Conservation (phyloP, 139 green algal species). For the Chlamydomonas sp. region DNA sequence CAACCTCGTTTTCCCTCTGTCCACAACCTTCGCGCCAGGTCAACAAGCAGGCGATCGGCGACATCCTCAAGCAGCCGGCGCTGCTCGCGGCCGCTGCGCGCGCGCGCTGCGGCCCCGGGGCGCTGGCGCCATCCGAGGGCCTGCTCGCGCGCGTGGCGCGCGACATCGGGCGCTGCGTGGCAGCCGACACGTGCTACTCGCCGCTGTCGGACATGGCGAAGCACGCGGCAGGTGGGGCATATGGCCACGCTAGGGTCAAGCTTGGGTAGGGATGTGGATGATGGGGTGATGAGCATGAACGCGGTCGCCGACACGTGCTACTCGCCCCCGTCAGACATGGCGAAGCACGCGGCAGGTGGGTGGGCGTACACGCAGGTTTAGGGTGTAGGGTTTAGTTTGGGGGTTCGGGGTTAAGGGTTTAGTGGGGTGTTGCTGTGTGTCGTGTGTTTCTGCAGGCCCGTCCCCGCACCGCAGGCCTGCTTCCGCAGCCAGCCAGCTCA, state of each 20-base stretch:
- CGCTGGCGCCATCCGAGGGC: background rate
- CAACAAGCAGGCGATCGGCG: slow-evolving; percentile 25
- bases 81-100: background rate
- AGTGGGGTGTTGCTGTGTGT: background rate
- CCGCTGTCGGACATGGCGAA: slow-evolving; percentile 47
- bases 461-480: background rate
- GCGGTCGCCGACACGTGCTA: slow-evolving; percentile 47
- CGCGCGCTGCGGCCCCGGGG: slow-evolving; percentile 8
- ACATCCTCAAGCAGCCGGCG: slow-evolving; percentile 22
- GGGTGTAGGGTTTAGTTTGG: background rate
- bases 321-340: slow-evolving; percentile 48
- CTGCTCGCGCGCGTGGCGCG: slow-evolving; percentile 37
- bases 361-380: background rate
- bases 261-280: background rate
- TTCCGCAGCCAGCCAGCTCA: too few relatives aligned
- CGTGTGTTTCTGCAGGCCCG: background rate
- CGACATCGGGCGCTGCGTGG: slow-evolving; percentile 36
- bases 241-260: background rate
- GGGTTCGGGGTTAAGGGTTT: background rate
- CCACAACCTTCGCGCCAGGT: background rate
- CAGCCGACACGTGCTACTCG: slow-evolving; percentile 52
- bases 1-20: background rate
- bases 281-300: background rate
- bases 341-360: slow-evolving; percentile 35
- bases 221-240: slow-evolving; percentile 26